Conservation (phyloP, 805 yeast species). For the Phaffomyces antillensis region DNA sequence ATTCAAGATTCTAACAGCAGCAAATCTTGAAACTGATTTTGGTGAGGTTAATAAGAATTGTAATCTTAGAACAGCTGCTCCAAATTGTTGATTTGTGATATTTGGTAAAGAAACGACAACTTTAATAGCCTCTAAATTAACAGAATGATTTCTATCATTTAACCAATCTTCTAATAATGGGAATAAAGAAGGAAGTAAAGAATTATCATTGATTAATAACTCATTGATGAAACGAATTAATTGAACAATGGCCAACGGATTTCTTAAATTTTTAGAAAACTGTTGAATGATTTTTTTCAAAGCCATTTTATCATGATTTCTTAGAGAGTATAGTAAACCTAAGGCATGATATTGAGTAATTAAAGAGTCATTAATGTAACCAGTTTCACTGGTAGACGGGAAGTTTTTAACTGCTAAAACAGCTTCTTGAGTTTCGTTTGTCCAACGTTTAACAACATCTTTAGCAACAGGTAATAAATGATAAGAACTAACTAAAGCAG, state of each 20-base stretch:
- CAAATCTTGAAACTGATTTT: conserved; percentile 81
- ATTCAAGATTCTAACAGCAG: conserved; percentile 87
- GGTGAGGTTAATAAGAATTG: conserved; percentile 80
- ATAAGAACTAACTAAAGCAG: conserved; percentile 90
- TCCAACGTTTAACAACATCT: conserved; percentile 89
- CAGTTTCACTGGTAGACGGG: conserved; percentile 30
- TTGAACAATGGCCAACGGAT: conserved; percentile 79
- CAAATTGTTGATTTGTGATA: conserved; percentile 56
- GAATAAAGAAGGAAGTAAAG: conserved; percentile 48
- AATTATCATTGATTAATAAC: conserved; percentile 64
- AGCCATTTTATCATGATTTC: conserved; percentile 92
- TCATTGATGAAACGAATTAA: conserved; percentile 76
- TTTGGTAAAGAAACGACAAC: conserved; percentile 27
- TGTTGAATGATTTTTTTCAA: conserved; percentile 83
- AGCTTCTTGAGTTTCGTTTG: conserved; percentile 93
- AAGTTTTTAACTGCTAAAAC: conserved; percentile 44
- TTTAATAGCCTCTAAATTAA: conserved; percentile 87
- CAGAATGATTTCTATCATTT: conserved; percentile 79
- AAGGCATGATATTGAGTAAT: conserved; percentile 94
- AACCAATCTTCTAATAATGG: conserved; percentile 65
- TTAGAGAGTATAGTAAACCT: conserved; percentile 80
- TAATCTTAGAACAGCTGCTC: conserved; percentile 64
- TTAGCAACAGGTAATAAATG: conserved; percentile 84
- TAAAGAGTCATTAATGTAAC: conserved; percentile 62
- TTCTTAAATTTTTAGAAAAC: conserved; percentile 57